Conservation (phyloP, 768 basidiomycete genomes). For the Mycena leptocephala region DNA sequence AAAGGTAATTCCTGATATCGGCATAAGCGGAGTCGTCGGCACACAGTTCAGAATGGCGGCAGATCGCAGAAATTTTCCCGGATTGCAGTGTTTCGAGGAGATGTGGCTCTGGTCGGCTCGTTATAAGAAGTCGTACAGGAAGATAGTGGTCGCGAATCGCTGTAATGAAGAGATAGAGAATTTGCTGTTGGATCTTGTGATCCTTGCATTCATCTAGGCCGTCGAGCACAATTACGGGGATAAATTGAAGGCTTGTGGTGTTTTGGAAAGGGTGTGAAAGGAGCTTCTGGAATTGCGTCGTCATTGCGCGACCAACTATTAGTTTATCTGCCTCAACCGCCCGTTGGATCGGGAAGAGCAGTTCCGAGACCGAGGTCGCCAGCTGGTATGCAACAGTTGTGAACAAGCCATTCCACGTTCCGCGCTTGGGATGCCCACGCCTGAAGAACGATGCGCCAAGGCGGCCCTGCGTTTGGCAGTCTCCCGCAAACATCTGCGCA, state of each 20-base stretch:
- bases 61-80: not conserved
- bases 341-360: not conserved
- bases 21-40: not conserved
- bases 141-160: not conserved
- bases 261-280: too few species aligned
- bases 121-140: too few species aligned
- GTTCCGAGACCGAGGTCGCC: not conserved
- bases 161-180: not conserved
- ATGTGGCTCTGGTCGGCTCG: slow-evolving; percentile 5
- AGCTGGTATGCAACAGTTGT: not conserved
- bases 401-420: slow-evolving; percentile 6
- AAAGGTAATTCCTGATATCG: not conserved
- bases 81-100: not conserved
- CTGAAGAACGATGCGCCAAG: not conserved
- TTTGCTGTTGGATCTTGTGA: not conserved
- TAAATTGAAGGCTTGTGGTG: too few species aligned
- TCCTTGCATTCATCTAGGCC: too few species aligned
- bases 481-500: not conserved
- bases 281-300: too few species aligned
- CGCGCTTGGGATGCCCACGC: not conserved
- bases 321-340: not conserved
- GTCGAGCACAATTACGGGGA: too few species aligned
- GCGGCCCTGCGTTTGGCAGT: too few species aligned
- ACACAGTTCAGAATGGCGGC: not conserved
- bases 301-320: not conserved